These are phyloP conservation scores for Sphagnum magellanicum DNA, from an alignment of 228 moss, liverwort and hornwort species.

Conservation along the genomic window DNA sequence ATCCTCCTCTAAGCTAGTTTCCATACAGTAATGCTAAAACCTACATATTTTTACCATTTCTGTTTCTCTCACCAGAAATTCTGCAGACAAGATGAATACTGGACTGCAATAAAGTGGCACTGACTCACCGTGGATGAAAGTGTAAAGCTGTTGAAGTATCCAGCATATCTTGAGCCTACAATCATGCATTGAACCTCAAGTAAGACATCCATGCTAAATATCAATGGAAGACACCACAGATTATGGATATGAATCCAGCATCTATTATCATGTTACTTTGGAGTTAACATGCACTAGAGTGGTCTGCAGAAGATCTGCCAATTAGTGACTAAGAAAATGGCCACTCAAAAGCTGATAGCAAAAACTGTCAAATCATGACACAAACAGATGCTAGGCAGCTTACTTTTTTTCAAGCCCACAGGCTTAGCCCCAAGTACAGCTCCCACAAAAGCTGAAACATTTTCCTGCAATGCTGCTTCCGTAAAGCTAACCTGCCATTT, in stretches of 20 bases:
- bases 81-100: too few relatives aligned
- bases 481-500: constrained; percentile 70
- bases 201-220: neutral
- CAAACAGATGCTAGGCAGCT: constrained; percentile 3
- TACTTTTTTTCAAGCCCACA: constrained; percentile 89
- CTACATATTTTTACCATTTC: too few relatives aligned
- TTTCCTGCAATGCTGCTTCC: constrained; percentile 83
- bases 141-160: constrained; percentile 79
- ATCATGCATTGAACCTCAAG: neutral
- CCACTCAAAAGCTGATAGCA: too few relatives aligned
- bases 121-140: constrained; percentile 75
- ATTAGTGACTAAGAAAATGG: too few relatives aligned
- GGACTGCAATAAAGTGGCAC: too few relatives aligned
- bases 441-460: constrained; percentile 83
- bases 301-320: too few relatives aligned
- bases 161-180: constrained; percentile 94
- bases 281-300: too few relatives aligned
- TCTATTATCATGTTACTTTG: too few relatives aligned
- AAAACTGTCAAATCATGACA: neutral
- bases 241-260: neutral
- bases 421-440: constrained; percentile 92
- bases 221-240: neutral
- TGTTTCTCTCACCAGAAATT: too few relatives aligned
- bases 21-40: too few relatives aligned
- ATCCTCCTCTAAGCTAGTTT: too few relatives aligned